Evolutionary conservation across 768 basidiomycete genomes (phyloP).

Genomic region (Leccinum variicolor): DNA sequence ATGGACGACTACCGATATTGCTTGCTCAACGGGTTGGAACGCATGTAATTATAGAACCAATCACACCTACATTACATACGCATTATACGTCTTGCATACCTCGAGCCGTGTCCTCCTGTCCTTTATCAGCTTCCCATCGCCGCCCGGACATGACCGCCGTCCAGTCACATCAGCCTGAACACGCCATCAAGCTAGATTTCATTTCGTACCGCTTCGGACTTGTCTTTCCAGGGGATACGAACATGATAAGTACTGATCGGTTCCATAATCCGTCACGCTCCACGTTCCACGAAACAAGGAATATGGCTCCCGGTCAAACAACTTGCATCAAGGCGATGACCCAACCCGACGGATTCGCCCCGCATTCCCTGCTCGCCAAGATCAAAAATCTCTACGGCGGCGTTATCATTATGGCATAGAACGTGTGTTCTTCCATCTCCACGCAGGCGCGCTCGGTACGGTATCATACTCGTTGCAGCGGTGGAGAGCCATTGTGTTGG

Average conservation of each 20-base stretch:
- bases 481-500: neutral
- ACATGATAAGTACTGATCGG: slow-evolving; percentile 11
- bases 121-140: slow-evolving; percentile 9
- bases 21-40: slow-evolving; percentile 28
- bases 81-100: slow-evolving; percentile 21
- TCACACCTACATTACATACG: slow-evolving; percentile 28
- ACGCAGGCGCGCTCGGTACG: neutral
- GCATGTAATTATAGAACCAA: slow-evolving; percentile 31
- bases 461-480: neutral
- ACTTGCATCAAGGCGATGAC: neutral
- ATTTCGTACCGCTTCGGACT: slow-evolving; percentile 7
- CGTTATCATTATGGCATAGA: neutral
- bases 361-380: neutral
- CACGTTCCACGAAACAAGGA: neutral
- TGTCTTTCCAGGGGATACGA: slow-evolving; percentile 11
- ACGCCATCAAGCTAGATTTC: slow-evolving; percentile 1
- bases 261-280: slow-evolving; percentile 1
- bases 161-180: neutral
- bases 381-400: neutral
- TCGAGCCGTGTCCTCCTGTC: no score
- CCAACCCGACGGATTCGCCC: neutral
- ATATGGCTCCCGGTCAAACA: neutral
- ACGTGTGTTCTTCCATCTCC: neutral
- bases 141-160: slow-evolving; percentile 1
- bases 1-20: slow-evolving; percentile 26